Base-by-base conservation (phyloP, 176 grass and related monocot genomes). In the Eleusine coracana region DNA sequence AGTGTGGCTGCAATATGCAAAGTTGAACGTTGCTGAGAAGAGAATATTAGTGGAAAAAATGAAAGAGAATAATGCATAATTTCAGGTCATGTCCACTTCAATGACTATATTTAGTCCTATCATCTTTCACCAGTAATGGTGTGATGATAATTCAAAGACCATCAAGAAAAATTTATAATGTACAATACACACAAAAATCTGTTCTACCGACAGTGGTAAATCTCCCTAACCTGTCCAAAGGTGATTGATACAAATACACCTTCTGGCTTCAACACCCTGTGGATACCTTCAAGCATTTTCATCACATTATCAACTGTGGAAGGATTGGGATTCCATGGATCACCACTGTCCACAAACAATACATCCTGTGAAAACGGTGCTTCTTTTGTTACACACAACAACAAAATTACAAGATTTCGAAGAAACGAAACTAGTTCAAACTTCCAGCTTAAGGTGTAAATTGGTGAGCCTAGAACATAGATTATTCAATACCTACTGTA, bases 321-420 rank as follows among this genome's bases (percentile, higher is more conserved):
- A 55, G 84, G 72, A 77, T 85, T 89, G 39, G 96, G 96, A 31
- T 93, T 89, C 96, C 92, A 98, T n/a, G 92, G 96, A 90, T 98
- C 92, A 10, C 92, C 96, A 87, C 89, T 93, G 68, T 98, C 91
- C 83, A 98, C 96, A 90, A 89, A 96, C 70, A 99, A 81, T 20
- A 89, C 91, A 56, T 99, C 93, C 96, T 96, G 78, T 61, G 63
- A 86, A 85, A 91, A 87, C 64, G 80, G 77, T 86, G 34, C 28
- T 55, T 36, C 28, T 72, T 68, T 39, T 39, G 71, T 49, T 59
- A 49, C 84, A n/a, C 64, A 41, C 13, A 52, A 45, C 7, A 52
- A 66, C 16, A 73, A 51, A 34, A 34, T 34, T 39, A 79, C 15
- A 60, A 50, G 25, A 31, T 67, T 29, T 29, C 29, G 25, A 31